Percentiles rank a stretch among this genome's conserved stretches.
Conservation (phyloP, 1,284 basidiomycete genomes). For the Irpex sp. region DNA sequence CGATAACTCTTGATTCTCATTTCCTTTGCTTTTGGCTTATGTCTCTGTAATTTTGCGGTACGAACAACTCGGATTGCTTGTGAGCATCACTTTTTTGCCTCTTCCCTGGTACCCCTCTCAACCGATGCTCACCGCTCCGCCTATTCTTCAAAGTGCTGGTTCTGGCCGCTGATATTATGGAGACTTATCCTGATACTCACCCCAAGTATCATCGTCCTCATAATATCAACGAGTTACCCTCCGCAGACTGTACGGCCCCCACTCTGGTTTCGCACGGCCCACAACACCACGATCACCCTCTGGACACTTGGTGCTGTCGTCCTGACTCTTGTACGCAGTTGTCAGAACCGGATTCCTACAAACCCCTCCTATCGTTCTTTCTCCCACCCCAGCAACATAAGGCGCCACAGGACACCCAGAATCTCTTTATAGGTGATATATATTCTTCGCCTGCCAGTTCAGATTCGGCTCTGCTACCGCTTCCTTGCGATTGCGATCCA, state of each 20-base stretch:
- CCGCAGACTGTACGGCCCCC: conserved; percentile 8
- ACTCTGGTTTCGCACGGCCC: conserved; percentile 9
- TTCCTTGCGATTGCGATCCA: background rate
- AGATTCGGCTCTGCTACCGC: conserved; percentile 1
- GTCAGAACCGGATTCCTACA: background rate
- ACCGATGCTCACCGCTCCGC: conserved; percentile 3
- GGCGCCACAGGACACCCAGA: conserved; percentile 2
- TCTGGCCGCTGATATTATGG: conserved; percentile 11
- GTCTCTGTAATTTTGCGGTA: conserved; percentile 9
- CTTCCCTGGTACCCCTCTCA: conserved; percentile 7
- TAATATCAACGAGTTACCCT: conserved; percentile 5
- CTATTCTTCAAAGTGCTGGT: conserved; percentile 8
- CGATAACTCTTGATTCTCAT: conserved; percentile 9
- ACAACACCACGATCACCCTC: background rate
- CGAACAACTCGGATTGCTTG: conserved; percentile 10
- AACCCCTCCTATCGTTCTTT: background rate
- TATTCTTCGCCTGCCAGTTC: conserved; percentile 5
- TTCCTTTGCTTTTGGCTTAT: conserved; percentile 7
- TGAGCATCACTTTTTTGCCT: conserved; percentile 10
- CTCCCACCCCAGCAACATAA: background rate
- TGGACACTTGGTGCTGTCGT: conserved; percentile 5
- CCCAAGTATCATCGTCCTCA: background rate
- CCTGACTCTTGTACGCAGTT: conserved; percentile 2
- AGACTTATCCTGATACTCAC: conserved; percentile 1
- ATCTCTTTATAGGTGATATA: conserved; percentile 2